Evolutionary conservation across 2,329 filamentous ascomycete species (phyloP), one percentile per base, ranked within the genome.

Genomic region (Davidsoniella neocaledoniae): DNA sequence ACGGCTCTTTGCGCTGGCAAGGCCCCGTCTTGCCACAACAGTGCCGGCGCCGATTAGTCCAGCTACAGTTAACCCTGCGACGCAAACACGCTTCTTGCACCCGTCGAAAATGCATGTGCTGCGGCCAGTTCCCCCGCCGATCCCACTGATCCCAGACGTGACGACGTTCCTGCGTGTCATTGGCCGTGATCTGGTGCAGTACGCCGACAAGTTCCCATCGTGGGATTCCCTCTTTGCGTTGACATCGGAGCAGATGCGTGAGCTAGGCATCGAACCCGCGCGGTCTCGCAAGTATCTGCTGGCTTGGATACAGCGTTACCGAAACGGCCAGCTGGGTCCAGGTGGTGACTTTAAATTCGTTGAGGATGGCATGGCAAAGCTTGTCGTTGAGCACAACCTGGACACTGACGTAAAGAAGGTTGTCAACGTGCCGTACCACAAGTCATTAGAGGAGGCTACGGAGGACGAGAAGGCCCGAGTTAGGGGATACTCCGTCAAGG

Each of bases 151-250:
- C 38, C 90, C 88, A 29, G 81, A 95, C 62, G 78, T 86, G 39
- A 63, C 73, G 57, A 91, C 88, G 14, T 94, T 98, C 66, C 80
- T 96, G 55, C 86, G 76, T 36, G 72, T 95, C 53, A 95, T 96
- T 65, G 91, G 91, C 58, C 88, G 91, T 55, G 81, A 81, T 58
- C 78, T 95, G 58, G 79, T 75, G 60, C 78, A 83, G 61, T 86
- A 95, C 68, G 76, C 83, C 45, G 72, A 77, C 65, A 96, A 96
- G 65, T 86, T 98, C 58, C 79, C 84, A 2, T 81, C 83, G 9
- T 96, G 91, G 91, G 83, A 91, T 48, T 77, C 85, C 5, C 77
- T 98, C 43, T 96, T 96, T 73, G 80, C 80, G 43, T 72, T 91
- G 55, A 80, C 77, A 19, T 86, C 85, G 16, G 64, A 72, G 42